phyloP scores from a whole-genome alignment of 148 eudicot species.

The Rhododendron griersonianum region DNA sequence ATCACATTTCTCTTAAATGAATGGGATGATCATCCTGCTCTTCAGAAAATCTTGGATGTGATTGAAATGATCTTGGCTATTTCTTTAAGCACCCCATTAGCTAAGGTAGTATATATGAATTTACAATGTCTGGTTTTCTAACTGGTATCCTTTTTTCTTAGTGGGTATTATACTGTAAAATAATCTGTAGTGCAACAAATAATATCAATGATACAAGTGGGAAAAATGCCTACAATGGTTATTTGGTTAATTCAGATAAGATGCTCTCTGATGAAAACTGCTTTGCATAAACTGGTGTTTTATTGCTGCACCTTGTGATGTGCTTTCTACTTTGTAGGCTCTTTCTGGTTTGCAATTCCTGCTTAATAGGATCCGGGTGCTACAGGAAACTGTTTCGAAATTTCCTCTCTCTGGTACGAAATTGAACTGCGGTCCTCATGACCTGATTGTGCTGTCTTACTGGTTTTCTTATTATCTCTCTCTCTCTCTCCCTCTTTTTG shows the following conservation, averaged over 20 bases:
- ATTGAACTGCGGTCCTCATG: neutral
- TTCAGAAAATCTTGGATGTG: constrained; percentile 69
- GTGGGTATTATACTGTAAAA: neutral
- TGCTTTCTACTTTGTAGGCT: constrained; percentile 45
- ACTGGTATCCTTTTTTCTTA: no score
- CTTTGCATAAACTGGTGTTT: neutral
- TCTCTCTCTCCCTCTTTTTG: neutral
- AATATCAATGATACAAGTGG: neutral
- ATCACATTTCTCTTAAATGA: constrained; percentile 47
- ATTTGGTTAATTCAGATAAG: neutral
- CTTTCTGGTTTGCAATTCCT: constrained; percentile 85
- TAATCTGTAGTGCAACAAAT: neutral
- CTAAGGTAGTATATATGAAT: constrained; percentile 54
- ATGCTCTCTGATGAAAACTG: neutral
- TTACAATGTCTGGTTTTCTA: neutral
- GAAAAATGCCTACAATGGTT: neutral
- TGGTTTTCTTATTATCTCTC: neutral
- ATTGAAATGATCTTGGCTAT: constrained; percentile 76
- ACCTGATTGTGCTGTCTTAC: neutral
- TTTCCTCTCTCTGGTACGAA: constrained; percentile 67
- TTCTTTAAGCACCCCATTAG: constrained; percentile 74
- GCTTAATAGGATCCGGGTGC: constrained; percentile 48
- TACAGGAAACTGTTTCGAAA: constrained; percentile 75
- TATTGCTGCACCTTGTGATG: constrained; percentile 5
- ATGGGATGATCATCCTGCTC: constrained; percentile 73